Evolutionary conservation across 1,139 yeast species (phyloP).

Genomic region (Meyerozyma elateridarum): DNA sequence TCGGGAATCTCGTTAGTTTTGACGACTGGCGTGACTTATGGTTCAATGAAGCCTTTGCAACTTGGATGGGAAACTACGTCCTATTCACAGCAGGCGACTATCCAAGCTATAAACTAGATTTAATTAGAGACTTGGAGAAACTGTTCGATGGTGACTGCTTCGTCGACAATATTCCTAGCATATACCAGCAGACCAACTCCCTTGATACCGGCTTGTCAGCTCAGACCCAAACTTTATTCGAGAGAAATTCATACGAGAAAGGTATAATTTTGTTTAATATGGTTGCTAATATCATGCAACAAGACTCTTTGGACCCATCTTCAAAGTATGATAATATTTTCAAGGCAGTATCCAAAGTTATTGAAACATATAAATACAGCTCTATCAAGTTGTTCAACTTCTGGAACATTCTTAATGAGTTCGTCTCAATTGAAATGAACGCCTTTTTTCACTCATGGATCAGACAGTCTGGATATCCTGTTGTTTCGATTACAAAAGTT

Average conservation of each 20-base stretch:
- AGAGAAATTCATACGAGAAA: slow-evolving; percentile 55
- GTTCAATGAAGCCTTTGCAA: slow-evolving; percentile 75
- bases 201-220: slow-evolving; percentile 38
- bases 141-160: slow-evolving; percentile 40
- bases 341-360: slow-evolving; percentile 37
- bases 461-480: slow-evolving; percentile 55
- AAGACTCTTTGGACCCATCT: slow-evolving; percentile 21
- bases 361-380: slow-evolving; percentile 29
- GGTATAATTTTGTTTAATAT: slow-evolving; percentile 59
- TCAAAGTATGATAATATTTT: slow-evolving; percentile 22
- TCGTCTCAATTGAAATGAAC: slow-evolving; percentile 27
- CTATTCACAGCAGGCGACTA: slow-evolving; percentile 28
- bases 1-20: slow-evolving; percentile 63
- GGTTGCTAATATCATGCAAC: slow-evolving; percentile 44
- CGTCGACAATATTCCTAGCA: slow-evolving; percentile 22
- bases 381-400: slow-evolving; percentile 52
- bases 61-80: slow-evolving; percentile 54
- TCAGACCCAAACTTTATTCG: slow-evolving; percentile 38
- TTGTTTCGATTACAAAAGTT: slow-evolving; percentile 34
- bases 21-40: slow-evolving; percentile 65
- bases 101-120: slow-evolving; percentile 24
- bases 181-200: slow-evolving; percentile 22
- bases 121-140: slow-evolving; percentile 31
- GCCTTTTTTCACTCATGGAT: slow-evolving; percentile 56
- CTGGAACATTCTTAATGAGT: slow-evolving; percentile 42